phyloP scores from a whole-genome alignment of 169 alveolate species.

The Plasmodium knowlesi region DNA sequence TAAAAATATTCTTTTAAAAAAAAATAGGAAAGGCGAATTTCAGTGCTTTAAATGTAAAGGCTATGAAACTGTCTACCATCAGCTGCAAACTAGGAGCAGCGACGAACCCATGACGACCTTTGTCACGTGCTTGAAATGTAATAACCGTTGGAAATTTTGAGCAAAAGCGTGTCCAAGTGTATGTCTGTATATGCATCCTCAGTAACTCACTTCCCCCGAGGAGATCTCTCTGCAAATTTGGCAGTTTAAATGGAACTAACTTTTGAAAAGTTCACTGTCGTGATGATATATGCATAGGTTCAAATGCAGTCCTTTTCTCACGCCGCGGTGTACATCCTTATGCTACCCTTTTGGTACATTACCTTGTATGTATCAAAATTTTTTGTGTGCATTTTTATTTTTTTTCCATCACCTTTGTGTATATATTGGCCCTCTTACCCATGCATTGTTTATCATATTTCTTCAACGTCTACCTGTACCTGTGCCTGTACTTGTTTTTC shows the following conservation, averaged over 20 bases:
- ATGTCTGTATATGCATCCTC: background rate
- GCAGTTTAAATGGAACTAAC: background rate
- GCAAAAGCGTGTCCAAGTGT: background rate
- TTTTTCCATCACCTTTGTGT: background rate
- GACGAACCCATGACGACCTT: constrained; percentile 99
- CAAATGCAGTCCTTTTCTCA: background rate
- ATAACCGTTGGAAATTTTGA: constrained; percentile 94
- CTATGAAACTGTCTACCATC: constrained; percentile 91
- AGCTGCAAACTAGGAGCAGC: constrained; percentile 97
- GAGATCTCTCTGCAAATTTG: background rate
- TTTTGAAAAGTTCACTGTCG: constrained; percentile 1
- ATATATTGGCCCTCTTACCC: background rate
- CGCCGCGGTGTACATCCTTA: background rate
- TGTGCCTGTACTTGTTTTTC: background rate
- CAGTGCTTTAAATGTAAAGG: constrained; percentile 94
- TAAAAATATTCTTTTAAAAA: constrained; percentile 84
- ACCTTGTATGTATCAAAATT: background rate
- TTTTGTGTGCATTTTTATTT: constrained; percentile 6
- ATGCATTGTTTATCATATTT: background rate
- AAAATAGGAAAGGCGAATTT: constrained; percentile 91
- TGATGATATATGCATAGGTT: background rate
- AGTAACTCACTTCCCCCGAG: background rate
- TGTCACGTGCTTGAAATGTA: constrained; percentile 95
- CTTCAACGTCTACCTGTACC: no score
- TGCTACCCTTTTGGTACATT: background rate